Conservation (phyloP, 805 yeast genomes). For the Ogataea paraovalis region DNA sequence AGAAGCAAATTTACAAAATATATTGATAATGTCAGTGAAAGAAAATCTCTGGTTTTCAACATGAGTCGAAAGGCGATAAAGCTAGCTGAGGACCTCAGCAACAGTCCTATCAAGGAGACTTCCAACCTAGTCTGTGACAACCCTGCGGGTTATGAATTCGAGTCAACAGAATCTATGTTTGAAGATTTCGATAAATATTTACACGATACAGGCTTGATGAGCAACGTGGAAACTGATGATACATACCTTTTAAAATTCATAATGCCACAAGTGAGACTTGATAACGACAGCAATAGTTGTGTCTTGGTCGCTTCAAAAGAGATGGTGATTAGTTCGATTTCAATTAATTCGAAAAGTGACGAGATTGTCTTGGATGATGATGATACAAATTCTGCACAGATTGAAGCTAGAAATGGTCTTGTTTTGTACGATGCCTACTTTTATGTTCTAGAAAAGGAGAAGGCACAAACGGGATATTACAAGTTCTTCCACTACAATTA, state of each 20-base stretch:
- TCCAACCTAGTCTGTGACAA: conserved; percentile 4
- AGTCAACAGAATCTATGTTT: conserved; percentile 25
- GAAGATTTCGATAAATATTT: conserved; percentile 53
- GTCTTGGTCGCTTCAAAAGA: conserved; percentile 54
- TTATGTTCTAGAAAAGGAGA: conserved; percentile 44
- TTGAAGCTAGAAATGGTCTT: conserved; percentile 57
- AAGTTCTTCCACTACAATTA: conserved; percentile 30
- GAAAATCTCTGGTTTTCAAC: conserved; percentile 27
- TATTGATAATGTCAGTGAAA: conserved; percentile 30
- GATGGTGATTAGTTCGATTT: conserved; percentile 50
- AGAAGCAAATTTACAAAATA: conserved; percentile 62
- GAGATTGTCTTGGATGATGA: conserved; percentile 32
- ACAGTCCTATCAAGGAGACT: conserved; percentile 6
- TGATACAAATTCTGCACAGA: conserved; percentile 35
- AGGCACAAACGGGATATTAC: conserved; percentile 29
- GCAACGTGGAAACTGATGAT: conserved; percentile 25
- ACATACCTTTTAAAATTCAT: conserved; percentile 58
- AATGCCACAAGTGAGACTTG: conserved; percentile 76
- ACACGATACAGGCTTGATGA: conserved; percentile 26
- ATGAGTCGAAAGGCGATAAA: conserved; percentile 29
- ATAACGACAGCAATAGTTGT: conserved; percentile 43
- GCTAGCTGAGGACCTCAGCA: conserved; percentile 27
- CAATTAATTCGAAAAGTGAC: conserved; percentile 35
- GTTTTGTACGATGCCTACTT: conserved; percentile 52
- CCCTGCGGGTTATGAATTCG: conserved; percentile 14